These are phyloP conservation scores for Podospora pseudopauciseta DNA, from an alignment of 495 filamentous ascomycete species.

Conservation along the genomic window DNA sequence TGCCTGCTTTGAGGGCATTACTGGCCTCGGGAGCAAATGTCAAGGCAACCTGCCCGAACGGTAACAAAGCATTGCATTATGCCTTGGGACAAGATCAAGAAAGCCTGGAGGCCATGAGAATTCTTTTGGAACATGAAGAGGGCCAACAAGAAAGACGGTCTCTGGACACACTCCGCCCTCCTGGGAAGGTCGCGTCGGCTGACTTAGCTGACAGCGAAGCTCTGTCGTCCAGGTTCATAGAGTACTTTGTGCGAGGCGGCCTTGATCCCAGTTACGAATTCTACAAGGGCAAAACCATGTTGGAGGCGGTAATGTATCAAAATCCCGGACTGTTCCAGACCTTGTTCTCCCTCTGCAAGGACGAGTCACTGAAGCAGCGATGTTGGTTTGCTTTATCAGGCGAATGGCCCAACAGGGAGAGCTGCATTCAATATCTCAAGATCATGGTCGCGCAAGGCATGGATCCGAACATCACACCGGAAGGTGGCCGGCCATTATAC, in stretches of 20 bases:
- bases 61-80: slow-evolving; percentile 19
- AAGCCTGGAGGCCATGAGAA: neutral
- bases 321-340: neutral
- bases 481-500: no score
- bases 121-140: neutral
- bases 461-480: no score
- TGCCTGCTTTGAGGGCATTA: neutral
- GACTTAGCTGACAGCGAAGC: neutral
- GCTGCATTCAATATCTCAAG: neutral
- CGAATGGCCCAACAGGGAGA: no score
- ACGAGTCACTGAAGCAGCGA: neutral
- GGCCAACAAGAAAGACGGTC: neutral
- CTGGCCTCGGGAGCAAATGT: neutral
- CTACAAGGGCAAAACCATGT: neutral
- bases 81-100: neutral
- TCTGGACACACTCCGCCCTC: no score
- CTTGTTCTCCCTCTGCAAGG: neutral
- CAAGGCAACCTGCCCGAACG: slow-evolving; percentile 7
- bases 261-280: neutral
- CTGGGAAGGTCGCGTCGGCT: accelerated
- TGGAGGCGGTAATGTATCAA: neutral
- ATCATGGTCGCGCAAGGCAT: neutral
- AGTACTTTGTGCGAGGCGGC: neutral
- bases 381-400: neutral
- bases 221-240: no score